phyloP scores from a whole-genome alignment of 768 basidiomycete genomes.

The Phanerochaete sordida region DNA sequence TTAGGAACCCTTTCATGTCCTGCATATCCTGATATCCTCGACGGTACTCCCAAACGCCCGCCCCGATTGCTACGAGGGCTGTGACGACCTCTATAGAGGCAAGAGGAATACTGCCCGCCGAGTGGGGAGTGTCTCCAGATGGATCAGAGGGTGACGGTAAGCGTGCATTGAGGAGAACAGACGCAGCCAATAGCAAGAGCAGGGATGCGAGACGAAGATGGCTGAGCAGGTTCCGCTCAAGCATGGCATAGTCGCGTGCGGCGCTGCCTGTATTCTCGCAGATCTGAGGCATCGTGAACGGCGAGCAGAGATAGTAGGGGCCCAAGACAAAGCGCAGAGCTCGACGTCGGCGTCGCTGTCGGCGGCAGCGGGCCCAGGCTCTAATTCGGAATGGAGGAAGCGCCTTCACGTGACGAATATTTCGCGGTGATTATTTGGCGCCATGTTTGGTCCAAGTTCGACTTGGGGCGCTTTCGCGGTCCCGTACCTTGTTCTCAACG shows the following conservation, averaged over 20 bases:
- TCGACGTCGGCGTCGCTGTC: neutral
- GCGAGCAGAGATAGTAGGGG: neutral
- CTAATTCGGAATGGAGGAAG: neutral
- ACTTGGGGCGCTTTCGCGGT: conserved; percentile 3
- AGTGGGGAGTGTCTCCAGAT: conserved; percentile 19
- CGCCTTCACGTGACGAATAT: neutral
- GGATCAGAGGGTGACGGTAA: conserved; percentile 33
- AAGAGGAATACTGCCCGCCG: conserved; percentile 39
- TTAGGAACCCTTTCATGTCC: conserved; percentile 56
- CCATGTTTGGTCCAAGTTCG: conserved; percentile 12
- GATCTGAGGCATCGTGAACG: conserved; percentile 7
- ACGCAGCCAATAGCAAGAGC: conserved; percentile 59
- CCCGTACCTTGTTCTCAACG: neutral
- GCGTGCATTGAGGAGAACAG: conserved; percentile 57
- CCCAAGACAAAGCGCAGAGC: neutral
- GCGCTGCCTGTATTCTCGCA: conserved; percentile 32
- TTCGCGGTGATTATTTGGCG: conserved; percentile 8
- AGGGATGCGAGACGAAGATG: conserved; percentile 66
- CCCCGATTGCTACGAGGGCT: conserved; percentile 49
- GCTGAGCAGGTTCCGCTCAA: conserved; percentile 71
- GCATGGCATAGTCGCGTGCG: conserved; percentile 76
- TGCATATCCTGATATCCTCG: conserved; percentile 53
- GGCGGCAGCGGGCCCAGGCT: no score
- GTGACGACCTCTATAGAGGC: conserved; percentile 52
- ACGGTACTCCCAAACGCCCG: conserved; percentile 66